Conservation (phyloP, 2,329 filamentous ascomycete species). For the Anthostomella pinea region DNA sequence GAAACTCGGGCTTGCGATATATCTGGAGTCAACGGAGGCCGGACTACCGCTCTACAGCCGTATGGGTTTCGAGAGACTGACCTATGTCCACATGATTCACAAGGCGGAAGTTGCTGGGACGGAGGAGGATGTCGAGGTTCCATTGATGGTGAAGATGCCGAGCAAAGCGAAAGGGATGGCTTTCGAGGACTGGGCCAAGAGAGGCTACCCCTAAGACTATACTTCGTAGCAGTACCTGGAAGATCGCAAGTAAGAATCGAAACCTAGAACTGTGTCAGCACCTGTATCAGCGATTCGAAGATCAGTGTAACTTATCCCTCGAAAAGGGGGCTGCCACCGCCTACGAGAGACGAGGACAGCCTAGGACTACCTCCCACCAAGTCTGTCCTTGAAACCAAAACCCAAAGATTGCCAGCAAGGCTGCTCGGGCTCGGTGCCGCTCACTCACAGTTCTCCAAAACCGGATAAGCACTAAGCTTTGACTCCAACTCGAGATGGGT, state of each 20-base stretch:
- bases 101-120: conserved; percentile 19
- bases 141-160: conserved; percentile 27
- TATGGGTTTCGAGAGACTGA: conserved; percentile 20
- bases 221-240: no score
- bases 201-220: conserved; percentile 15
- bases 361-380: conserved; percentile 18
- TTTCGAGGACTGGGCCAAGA: conserved; percentile 21
- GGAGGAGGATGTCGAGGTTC: conserved; percentile 18
- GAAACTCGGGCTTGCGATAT: conserved; percentile 22
- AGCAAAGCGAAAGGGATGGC: conserved; percentile 16
- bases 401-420: conserved; percentile 25
- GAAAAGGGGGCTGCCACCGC: conserved; percentile 28
- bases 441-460: conserved; percentile 29
- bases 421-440: conserved; percentile 9
- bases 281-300: neutral
- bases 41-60: conserved; percentile 18
- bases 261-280: conserved; percentile 18
- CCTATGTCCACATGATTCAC: conserved; percentile 20
- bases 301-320: conserved; percentile 29
- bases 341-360: conserved; percentile 16
- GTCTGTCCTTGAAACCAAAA: conserved; percentile 12
- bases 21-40: conserved; percentile 19
- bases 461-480: conserved; percentile 90
- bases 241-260: conserved; percentile 1
- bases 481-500: conserved; percentile 92